Base-by-base conservation (phyloP, 2,329 filamentous ascomycete species). In the Whalleya microplaca region DNA sequence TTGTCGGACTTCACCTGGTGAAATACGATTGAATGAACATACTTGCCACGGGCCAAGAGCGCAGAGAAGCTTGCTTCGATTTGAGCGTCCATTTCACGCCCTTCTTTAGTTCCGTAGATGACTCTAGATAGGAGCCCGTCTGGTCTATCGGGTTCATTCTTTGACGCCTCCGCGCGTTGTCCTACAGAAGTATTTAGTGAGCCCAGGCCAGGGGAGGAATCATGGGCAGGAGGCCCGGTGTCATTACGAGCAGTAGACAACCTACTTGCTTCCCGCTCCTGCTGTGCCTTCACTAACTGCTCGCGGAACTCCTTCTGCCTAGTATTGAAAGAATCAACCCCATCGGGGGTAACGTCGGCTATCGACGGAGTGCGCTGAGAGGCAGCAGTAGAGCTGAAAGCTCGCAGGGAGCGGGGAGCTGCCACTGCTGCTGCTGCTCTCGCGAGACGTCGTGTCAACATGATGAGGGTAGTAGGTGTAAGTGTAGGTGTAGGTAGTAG, bases 101-200 rank as follows among this genome's bases (percentile, higher is more conserved):
- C 95, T 76, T 98, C 94, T 71, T 95, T 92, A 14, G 95, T 99
- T 69, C 95, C 95, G 76, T 99, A 98, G 72, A 99, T 96, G 66
- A 99, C 85, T 66, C 89, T 94, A 37, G 90, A 89, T 56, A 99
- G 76, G 41, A 90, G 85, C 16, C 85, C 89, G 60, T 86, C 82
- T 74, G 89, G 90, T 72, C 88, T 90, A 53, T 83, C 78, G 49
- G 80, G 71, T 63, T 85, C 82, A 54, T 79, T 80, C 61, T 82
- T 79, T 59, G 81, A 78, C 27, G 74, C 76, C 69, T 90, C 84
- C 61, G 84, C 80, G 67, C 80, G 77, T 67, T 82, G 81, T 74
- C 79, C 80, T 79, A 86, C 81, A 71, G 77, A 75, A 75, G 78
- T 73, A 75, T 73, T 79, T 69, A 87, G 84, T 86, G 81, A 88